These are phyloP conservation scores for Avicennia marina DNA, from an alignment of 257 asterid genomes.

Conservation along the genomic window DNA sequence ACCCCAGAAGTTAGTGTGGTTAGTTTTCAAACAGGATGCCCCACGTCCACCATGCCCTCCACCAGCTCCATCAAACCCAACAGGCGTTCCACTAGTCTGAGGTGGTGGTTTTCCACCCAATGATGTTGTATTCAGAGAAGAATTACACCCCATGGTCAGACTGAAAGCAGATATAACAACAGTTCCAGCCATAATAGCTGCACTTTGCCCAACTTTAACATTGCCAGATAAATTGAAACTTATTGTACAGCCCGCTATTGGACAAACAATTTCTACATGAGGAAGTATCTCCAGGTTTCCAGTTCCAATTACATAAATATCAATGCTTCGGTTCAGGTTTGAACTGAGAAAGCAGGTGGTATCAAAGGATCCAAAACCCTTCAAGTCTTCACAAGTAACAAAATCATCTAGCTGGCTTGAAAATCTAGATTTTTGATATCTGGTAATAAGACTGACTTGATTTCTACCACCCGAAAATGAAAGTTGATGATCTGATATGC, in stretches of 20 bases:
- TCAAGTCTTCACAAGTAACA: slow-evolving; percentile 78
- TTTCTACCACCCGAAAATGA: slow-evolving; percentile 30
- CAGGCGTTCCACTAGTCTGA: slow-evolving; percentile 96
- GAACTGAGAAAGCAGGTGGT: slow-evolving; percentile 70
- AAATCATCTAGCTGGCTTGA: slow-evolving; percentile 22
- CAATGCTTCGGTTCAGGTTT: slow-evolving; percentile 36
- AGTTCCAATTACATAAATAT: slow-evolving; percentile 51
- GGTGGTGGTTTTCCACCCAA: slow-evolving; percentile 86
- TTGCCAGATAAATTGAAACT: slow-evolving; percentile 80
- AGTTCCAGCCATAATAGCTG: slow-evolving; percentile 74
- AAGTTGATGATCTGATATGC: slow-evolving; percentile 24
- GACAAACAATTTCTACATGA: slow-evolving; percentile 64
- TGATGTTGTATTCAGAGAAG: slow-evolving; percentile 70
- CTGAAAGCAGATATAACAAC: slow-evolving; percentile 48
- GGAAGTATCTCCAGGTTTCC: slow-evolving; percentile 92
- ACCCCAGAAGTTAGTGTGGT: slow-evolving; percentile 71
- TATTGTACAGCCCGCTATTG: slow-evolving; percentile 65
- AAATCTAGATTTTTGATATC: slow-evolving; percentile 21
- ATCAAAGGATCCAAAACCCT: slow-evolving; percentile 86
- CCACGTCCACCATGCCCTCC: slow-evolving; percentile 99
- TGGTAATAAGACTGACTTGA: slow-evolving; percentile 10
- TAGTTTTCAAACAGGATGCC: slow-evolving; percentile 85
- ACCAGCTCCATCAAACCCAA: slow-evolving; percentile 87
- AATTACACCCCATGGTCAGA: slow-evolving; percentile 60
- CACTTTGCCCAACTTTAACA: slow-evolving; percentile 67